Evolutionary conservation across 2,329 filamentous ascomycete species (phyloP).

Genomic region (Xylaria sp.): DNA sequence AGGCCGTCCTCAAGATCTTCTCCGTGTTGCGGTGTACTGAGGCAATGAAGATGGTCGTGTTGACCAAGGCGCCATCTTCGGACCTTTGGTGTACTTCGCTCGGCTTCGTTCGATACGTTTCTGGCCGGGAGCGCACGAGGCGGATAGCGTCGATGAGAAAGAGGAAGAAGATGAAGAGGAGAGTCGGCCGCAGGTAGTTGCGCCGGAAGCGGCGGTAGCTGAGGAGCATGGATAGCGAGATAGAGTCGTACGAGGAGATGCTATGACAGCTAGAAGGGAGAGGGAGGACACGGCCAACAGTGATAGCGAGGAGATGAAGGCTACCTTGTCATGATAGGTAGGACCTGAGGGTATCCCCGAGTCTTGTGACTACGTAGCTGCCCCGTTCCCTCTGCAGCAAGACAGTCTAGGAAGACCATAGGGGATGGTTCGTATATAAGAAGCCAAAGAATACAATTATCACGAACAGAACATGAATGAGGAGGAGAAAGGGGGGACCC

Average conservation of each 20-base stretch:
- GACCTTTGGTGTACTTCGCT: slow-evolving; percentile 37
- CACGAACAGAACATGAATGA: slow-evolving; percentile 30
- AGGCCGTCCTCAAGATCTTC: slow-evolving; percentile 65
- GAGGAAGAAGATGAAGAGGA: slow-evolving; percentile 47
- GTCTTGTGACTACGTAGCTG: slow-evolving; percentile 7
- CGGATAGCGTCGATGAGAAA: slow-evolving; percentile 51
- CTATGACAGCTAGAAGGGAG: not conserved
- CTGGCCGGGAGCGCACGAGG: slow-evolving; percentile 47
- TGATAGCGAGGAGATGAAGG: slow-evolving; percentile 18
- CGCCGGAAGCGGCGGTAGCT: slow-evolving; percentile 51
- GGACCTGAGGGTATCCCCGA: slow-evolving; percentile 13
- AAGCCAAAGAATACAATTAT: slow-evolving; percentile 24
- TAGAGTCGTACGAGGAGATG: not conserved
- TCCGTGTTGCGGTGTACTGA: slow-evolving; percentile 76
- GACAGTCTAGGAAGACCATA: slow-evolving; percentile 23
- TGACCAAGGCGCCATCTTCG: slow-evolving; percentile 30
- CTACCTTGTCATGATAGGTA: slow-evolving; percentile 37
- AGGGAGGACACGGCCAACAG: slow-evolving; percentile 1
- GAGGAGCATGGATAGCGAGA: slow-evolving; percentile 49
- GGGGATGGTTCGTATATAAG: slow-evolving; percentile 8
- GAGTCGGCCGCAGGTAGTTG: slow-evolving; percentile 48
- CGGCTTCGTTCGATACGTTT: slow-evolving; percentile 45
- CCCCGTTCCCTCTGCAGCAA: slow-evolving; percentile 24
- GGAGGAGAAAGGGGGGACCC: slow-evolving; percentile 37
- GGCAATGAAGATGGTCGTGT: slow-evolving; percentile 68